These are phyloP conservation scores for Gigaspora rosea DNA, from an alignment of 192 early-diverging fungal genomes.

Conservation along the genomic window DNA sequence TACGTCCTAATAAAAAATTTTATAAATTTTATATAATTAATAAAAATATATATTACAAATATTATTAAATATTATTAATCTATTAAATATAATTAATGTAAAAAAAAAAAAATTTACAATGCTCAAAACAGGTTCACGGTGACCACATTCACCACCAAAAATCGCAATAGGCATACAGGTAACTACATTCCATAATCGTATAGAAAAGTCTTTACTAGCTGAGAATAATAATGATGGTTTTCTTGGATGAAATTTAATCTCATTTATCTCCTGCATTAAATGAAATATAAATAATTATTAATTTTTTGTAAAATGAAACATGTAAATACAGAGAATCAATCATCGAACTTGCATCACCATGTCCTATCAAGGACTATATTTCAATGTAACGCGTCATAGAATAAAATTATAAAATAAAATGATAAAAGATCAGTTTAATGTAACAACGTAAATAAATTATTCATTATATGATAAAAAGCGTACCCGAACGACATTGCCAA, in stretches of 20 bases:
- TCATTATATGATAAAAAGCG: neutral
- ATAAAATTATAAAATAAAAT: neutral
- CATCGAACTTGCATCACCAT: slow-evolving; percentile 24
- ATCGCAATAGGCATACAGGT: neutral
- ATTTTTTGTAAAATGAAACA: neutral
- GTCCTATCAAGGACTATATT: slow-evolving; percentile 15
- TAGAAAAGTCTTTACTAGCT: slow-evolving; percentile 30
- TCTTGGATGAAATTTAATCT: slow-evolving; percentile 22
- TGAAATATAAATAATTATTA: neutral
- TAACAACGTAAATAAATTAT: neutral
- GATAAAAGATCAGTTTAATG: neutral
- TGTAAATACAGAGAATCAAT: neutral
- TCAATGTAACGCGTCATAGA: too few relatives aligned
- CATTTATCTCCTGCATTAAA: slow-evolving; percentile 25
- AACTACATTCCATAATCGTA: slow-evolving; percentile 26
- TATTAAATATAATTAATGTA: neutral
- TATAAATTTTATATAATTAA: neutral
- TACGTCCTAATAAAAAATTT: slow-evolving; percentile 7
- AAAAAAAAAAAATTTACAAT: slow-evolving; percentile 1
- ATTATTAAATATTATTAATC: neutral
- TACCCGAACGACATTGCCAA: neutral
- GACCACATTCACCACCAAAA: slow-evolving; percentile 27
- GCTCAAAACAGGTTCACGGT: slow-evolving; percentile 26
- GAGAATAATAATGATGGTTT: slow-evolving; percentile 8
- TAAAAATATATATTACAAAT: neutral